Evolutionary conservation across 768 basidiomycete genomes (phyloP), one percentile per base, ranked within the genome.

Genomic region (Leccinum longicurvipes): DNA sequence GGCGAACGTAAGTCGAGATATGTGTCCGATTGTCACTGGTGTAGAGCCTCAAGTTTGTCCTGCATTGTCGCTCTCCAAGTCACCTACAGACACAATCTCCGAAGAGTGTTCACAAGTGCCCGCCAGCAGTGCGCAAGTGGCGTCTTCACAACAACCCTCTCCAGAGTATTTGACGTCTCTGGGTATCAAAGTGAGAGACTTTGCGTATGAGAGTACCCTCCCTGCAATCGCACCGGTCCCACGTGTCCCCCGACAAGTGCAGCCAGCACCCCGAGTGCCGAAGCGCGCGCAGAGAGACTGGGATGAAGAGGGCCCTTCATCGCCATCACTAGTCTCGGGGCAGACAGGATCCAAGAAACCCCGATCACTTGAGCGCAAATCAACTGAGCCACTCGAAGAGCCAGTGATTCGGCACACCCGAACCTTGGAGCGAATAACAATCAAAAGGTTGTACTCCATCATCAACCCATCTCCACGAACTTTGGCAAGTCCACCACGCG

Each of bases 141-240:
- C 56, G 19, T 23, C 19, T 11, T 63, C 65, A 47, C 67, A 63
- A 74, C 68, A 79, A 73, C 74, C 82, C 44, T 60, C 72, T 6
- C 58, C 63, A 21, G 68, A 66, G 39, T 29, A 55, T 21, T 59
- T 77, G 48, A 56, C 63, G 25, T 60, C 65, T 50, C 55, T 72
- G 24, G 76, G 75, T 42, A 70, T 80, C 69, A 74, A 70, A 71
- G 75, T 80, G 50, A 74, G 77, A 64, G 79, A 89, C 72, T 89
- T 85, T 76, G 85, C 82, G 15, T 86, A 83, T 72, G 85, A 87
- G 69, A 84, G 77, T 71, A 82, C 73, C 25, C 72, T 88, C 46
- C 85, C 86, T 2, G 82, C 84, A 9, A 77, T 89, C 39, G 74
- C 72, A 28, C 76, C 84, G 2, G 79, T 82, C 24, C 77, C 74